A percentile compares a stretch with the other conserved stretches of the same genome.
Conservation (phyloP, 495 filamentous ascomycete genomes). For the Aspergillus panamensis region DNA sequence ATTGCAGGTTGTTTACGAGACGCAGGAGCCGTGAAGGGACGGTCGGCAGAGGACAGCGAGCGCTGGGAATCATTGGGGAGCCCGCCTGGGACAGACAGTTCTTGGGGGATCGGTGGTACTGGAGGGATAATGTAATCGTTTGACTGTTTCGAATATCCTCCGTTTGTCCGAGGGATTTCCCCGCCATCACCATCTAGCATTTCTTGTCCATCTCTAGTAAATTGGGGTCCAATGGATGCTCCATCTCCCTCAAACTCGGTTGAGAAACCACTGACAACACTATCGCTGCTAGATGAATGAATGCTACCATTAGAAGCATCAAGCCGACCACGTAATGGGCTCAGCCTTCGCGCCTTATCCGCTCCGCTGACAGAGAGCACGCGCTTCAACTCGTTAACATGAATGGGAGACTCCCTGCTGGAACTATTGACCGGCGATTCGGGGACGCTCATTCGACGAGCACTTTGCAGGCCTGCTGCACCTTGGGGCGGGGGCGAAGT, state of each 20-base stretch:
- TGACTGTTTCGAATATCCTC: slow-evolving; percentile 6
- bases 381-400: slow-evolving; percentile 82
- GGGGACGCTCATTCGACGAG: slow-evolving; percentile 40
- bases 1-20: slow-evolving; percentile 23
- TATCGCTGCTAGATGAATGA: slow-evolving; percentile 45
- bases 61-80: slow-evolving; percentile 40
- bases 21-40: slow-evolving; percentile 39
- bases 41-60: slow-evolving; percentile 31
- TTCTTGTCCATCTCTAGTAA: slow-evolving; percentile 23
- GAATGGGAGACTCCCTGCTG: slow-evolving; percentile 64
- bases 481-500: slow-evolving; percentile 26
- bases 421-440: slow-evolving; percentile 53
- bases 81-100: slow-evolving; percentile 36
- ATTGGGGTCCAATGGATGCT: slow-evolving; percentile 28
- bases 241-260: slow-evolving; percentile 39
- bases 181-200: slow-evolving; percentile 26
- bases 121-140: slow-evolving; percentile 37
- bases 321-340: slow-evolving; percentile 38
- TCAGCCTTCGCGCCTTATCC: slow-evolving; percentile 32
- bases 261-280: slow-evolving; percentile 43
- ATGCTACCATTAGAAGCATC: slow-evolving; percentile 37
- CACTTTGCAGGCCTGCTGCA: slow-evolving; percentile 29
- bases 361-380: slow-evolving; percentile 56
- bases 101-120: slow-evolving; percentile 42
- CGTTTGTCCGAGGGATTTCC: slow-evolving; percentile 32